Percentiles rank a stretch among this genome's conserved stretches.
Conservation (phyloP, 1,139 yeast species). For the Pichia sp. region DNA sequence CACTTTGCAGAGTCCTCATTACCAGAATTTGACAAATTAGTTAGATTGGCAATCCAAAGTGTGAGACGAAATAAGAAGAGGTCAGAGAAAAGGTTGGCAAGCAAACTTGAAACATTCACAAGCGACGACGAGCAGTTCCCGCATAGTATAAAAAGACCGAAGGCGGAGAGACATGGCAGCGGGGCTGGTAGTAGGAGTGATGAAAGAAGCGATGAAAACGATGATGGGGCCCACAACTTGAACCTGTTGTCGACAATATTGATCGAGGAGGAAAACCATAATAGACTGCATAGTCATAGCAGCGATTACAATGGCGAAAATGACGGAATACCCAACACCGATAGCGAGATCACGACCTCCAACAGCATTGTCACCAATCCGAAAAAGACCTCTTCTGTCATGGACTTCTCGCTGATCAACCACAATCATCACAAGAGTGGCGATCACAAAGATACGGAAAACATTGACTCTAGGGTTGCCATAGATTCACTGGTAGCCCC, state of each 20-base stretch:
- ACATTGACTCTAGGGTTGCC: conserved; percentile 29
- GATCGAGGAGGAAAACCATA: conserved; percentile 7
- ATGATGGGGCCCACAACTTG: background rate
- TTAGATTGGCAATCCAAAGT: conserved; percentile 87
- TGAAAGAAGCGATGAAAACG: conserved; percentile 1
- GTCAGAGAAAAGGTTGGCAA: conserved; percentile 35
- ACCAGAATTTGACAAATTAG: conserved; percentile 80
- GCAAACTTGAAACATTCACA: conserved; percentile 16
- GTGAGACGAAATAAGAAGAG: conserved; percentile 66
- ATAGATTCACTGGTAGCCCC: conserved; percentile 31
- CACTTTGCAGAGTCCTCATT: conserved; percentile 55
- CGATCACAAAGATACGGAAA: conserved; percentile 15
- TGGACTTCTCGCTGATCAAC: background rate
- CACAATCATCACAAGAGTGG: conserved; percentile 18
- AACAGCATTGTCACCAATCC: background rate
- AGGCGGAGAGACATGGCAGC: background rate
- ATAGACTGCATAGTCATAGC: background rate
- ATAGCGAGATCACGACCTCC: background rate
- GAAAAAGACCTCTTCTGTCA: background rate
- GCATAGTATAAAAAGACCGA: conserved; percentile 1
- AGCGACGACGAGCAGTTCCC: conserved; percentile 15
- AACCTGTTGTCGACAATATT: conserved; percentile 4
- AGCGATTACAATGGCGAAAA: too few relatives aligned
- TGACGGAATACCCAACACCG: background rate
- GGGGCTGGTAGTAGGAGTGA: background rate